Conservation (phyloP, 768 basidiomycete species). For the Auriscalpium microsporum region DNA sequence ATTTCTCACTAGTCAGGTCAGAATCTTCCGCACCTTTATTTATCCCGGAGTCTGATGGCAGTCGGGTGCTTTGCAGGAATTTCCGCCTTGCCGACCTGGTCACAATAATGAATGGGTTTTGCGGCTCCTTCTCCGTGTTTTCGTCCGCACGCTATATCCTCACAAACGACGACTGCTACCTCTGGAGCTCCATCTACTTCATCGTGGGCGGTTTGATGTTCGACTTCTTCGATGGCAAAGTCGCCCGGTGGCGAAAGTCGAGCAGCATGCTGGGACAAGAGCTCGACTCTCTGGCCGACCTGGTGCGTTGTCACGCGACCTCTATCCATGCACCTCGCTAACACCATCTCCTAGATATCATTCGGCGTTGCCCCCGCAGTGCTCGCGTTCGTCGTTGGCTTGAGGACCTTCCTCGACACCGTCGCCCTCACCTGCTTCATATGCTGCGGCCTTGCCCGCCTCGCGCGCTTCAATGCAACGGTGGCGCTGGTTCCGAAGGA, state of each 20-base stretch:
- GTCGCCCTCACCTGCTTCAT: slow-evolving; percentile 83
- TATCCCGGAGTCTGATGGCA: too few species aligned
- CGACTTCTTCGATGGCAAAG: slow-evolving; percentile 96
- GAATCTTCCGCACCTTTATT: slow-evolving; percentile 2
- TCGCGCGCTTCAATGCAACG: slow-evolving; percentile 97
- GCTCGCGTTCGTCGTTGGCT: slow-evolving; percentile 81
- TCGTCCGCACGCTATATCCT: slow-evolving; percentile 84
- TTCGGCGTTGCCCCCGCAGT: slow-evolving; percentile 98
- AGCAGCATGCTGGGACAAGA: slow-evolving; percentile 96
- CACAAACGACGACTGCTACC: slow-evolving; percentile 66
- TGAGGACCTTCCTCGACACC: slow-evolving; percentile 87
- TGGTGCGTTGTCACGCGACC: slow-evolving; percentile 43
- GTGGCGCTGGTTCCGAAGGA: slow-evolving; percentile 92
- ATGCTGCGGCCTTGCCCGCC: slow-evolving; percentile 91
- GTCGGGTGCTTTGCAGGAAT: slow-evolving; percentile 47
- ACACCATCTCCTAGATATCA: slow-evolving; percentile 56
- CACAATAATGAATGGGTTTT: slow-evolving; percentile 98
- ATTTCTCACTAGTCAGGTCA: slow-evolving; percentile 96
- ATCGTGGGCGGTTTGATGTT: slow-evolving; percentile 95
- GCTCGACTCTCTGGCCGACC: slow-evolving; percentile 91
- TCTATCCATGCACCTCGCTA: not conserved
- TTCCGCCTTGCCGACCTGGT: slow-evolving; percentile 97
- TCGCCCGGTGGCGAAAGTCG: slow-evolving; percentile 94
- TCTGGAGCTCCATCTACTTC: slow-evolving; percentile 81
- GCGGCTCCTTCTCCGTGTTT: slow-evolving; percentile 93